Evolutionary conservation across 2,329 filamentous ascomycete species (phyloP), one percentile per base, ranked within the genome.

Genomic region (Berkeleyomyces basicola): DNA sequence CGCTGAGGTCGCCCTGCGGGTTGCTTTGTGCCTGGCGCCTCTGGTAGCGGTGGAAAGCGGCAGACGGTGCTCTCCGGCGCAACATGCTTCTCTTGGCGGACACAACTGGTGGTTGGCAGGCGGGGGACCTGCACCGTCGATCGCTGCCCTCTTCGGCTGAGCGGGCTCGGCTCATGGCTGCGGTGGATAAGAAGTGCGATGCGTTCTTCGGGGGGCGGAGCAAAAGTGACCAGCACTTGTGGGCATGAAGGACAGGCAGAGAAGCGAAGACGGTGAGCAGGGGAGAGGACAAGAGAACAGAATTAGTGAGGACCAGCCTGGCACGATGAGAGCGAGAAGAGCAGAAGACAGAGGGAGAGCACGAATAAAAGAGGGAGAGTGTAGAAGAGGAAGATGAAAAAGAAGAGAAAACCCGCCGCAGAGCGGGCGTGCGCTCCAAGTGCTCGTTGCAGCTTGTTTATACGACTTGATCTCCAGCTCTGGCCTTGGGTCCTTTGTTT

Each of bases 151-250:
- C 23, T 23, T 62, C 47, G 37, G 60, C 57, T n/a, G 60, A 60
- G 44, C 58, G 16, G 59, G 23, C n/a, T 42, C 33, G 37, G n/a
- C 31, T 47, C 36, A 40, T 51, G 16, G 37, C n/a, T 55, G 61
- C 58, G 51, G n/a, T 6, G n/a, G 33, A 9, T 16, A 33, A 47
- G 10, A 47, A 6, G 31, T 46, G 42, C 3, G 43, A 55, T 11
- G 23, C 31, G 59, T 16, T 55, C 16, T 33, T 47, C 33, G 16
- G 47, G 23, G 33, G 58, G 10, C 31, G 58, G 23, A 49, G 33
- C 39, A 61, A 44, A 61, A 64, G 62, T 59, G 51, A 37, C 62
- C 62, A 61, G 62, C 62, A 64, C 62, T 64, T 63, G 23, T 61
- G 5, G 40, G 36, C 9, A 55, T 40, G 11, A 61, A 33, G 43